phyloP scores from a whole-genome alignment of 768 basidiomycete species.

The Tulasnella sp. region DNA sequence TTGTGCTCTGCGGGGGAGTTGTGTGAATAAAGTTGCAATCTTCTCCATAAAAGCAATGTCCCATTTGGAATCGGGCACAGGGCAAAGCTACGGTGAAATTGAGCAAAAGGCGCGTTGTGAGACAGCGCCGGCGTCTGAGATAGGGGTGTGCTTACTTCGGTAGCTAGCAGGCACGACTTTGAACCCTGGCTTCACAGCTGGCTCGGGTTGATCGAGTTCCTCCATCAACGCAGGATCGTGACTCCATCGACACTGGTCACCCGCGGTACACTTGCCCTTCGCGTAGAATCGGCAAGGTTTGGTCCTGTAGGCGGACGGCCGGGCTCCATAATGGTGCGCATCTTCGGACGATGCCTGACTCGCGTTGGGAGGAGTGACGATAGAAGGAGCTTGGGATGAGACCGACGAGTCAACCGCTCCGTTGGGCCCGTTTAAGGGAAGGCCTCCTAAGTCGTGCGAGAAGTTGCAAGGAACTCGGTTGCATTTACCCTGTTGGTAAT shows the following conservation, averaged over 20 bases:
- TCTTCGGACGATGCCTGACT: conserved; percentile 3
- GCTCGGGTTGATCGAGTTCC: not conserved
- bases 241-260: conserved; percentile 8
- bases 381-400: not conserved
- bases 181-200: not conserved
- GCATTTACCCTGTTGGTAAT: conserved; percentile 12
- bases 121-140: not conserved
- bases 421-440: not conserved
- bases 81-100: not conserved
- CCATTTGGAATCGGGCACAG: conserved; percentile 2
- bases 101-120: not conserved
- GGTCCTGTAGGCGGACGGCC: conserved; percentile 5
- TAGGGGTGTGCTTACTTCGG: not conserved
- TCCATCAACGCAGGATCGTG: not conserved
- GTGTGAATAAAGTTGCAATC: conserved; percentile 9
- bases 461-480: conserved; percentile 8
- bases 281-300: conserved; percentile 9
- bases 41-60: conserved; percentile 11
- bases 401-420: not conserved
- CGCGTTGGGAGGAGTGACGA: not conserved
- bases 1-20: not conserved
- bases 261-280: conserved; percentile 10
- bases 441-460: not conserved
- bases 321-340: not conserved
- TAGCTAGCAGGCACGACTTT: conserved; percentile 10